Evolutionary conservation across 1,284 basidiomycete genomes (phyloP), one percentile per base, ranked within the genome.

Genomic region (Fistulina hepatica): DNA sequence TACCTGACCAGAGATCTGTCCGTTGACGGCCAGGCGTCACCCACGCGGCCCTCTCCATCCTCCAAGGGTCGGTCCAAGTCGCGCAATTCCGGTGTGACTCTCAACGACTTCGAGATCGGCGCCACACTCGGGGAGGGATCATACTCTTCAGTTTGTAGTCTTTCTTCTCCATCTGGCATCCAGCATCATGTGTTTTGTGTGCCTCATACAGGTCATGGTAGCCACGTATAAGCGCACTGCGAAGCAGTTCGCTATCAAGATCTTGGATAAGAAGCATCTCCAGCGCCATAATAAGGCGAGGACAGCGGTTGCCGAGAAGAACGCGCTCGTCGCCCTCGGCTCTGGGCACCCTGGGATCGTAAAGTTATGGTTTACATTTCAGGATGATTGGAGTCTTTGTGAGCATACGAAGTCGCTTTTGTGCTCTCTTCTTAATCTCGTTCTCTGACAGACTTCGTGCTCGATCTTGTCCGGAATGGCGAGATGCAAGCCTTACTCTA

Each of bases 401-500:
- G 56, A 65, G 80, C 70, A 3, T n/a, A 30, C 39, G 43, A 35
- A 16, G 20, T 35, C 34, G 5, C 26, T 16, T 22, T 21, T 24
- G 37, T 4, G 11, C 19, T 12, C 16, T 36, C 21, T n/a, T 35
- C 22, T 38, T 21, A 15, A 17, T 19, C 31, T n/a, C 30, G 42
- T 16, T 19, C 19, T 37, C 30, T 34, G 15, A 36, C 48, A 94
- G 91, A 90, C 59, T 95, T 93, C 49, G 90, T 93, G 0, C 68
- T 95, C 44, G 91, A 95, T 56, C 67, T 91, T 11, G 89, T 85
- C 0, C 66, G 69, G n/a, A 92, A 94, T 53, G 92, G 91, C 24
- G 92, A 95, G 55, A 70, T 97, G 49, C 79, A 93, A 43, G 71
- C 76, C 0, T 67, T 79, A 42, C 82, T 95, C 52, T 79, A 79